These are phyloP conservation scores for Penicillium lividum DNA, from an alignment of 495 filamentous ascomycete species.

Conservation along the genomic window DNA sequence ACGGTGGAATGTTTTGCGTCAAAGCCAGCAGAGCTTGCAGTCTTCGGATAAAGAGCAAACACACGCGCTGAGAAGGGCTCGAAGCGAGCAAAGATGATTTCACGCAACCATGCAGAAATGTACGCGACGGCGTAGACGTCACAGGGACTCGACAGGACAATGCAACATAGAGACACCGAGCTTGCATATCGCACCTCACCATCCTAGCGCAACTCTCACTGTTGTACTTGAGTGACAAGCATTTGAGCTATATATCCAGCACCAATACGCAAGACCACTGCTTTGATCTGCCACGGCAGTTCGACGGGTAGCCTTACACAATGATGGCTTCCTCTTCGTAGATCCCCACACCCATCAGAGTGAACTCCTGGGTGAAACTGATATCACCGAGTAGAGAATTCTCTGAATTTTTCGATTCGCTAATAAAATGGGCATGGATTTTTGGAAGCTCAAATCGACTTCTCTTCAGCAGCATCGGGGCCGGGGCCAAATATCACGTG, in stretches of 20 bases:
- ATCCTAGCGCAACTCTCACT: conserved; percentile 1
- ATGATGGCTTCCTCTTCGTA: conserved; percentile 1
- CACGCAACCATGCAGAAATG: not conserved
- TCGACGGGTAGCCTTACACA: conserved; percentile 2
- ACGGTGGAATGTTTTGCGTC: too few relatives aligned
- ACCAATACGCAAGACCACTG: not conserved
- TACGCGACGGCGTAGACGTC: not conserved
- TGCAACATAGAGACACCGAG: not conserved
- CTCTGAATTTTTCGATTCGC: conserved; percentile 4
- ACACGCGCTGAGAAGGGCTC: not conserved
- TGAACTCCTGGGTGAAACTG: conserved; percentile 1
- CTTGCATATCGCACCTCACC: conserved; percentile 1
- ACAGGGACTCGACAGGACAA: conserved; percentile 1
- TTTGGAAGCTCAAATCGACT: conserved; percentile 7
- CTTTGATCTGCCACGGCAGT: conserved; percentile 6
- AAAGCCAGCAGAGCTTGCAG: not conserved
- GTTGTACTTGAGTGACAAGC: not conserved
- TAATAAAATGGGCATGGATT: conserved; percentile 6
- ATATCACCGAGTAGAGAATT: not conserved
- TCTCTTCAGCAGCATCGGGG: not conserved
- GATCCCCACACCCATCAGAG: conserved; percentile 2
- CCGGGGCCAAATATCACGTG: not conserved
- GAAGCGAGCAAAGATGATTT: not conserved
- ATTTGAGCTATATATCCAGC: conserved; percentile 1
- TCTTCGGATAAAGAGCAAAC: not conserved